Evolutionary conservation across 164 flowering plant species (phyloP).

Genomic region (Vitis amurensis): DNA sequence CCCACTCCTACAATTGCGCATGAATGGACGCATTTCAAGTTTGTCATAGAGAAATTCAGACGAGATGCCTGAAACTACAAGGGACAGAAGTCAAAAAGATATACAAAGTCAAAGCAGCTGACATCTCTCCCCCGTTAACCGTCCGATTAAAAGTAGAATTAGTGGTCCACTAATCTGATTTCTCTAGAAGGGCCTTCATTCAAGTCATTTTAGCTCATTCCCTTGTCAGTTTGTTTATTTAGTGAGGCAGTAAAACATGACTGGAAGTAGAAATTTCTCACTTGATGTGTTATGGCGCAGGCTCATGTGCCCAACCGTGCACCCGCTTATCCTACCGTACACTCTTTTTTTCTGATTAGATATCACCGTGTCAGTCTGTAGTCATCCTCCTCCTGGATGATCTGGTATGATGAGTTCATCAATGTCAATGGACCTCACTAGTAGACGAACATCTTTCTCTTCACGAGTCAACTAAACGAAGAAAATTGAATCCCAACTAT

Average conservation of each 20-base stretch:
- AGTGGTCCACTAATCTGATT: background rate
- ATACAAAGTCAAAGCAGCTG: background rate
- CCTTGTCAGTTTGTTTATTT: too few relatives aligned
- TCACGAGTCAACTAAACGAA: slow-evolving; percentile 17
- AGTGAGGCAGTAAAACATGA: too few relatives aligned
- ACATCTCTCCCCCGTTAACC: background rate
- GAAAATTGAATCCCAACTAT: slow-evolving; percentile 9
- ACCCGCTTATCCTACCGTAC: too few relatives aligned
- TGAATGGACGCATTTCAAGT: slow-evolving; percentile 1
- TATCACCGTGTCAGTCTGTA: too few relatives aligned
- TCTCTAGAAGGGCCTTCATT: background rate
- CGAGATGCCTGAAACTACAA: background rate
- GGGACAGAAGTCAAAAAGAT: slow-evolving; percentile 4
- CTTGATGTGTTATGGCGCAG: background rate
- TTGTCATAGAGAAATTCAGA: background rate
- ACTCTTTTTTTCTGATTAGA: too few relatives aligned
- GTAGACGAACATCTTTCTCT: background rate
- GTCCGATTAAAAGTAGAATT: background rate
- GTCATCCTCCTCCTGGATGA: too few relatives aligned
- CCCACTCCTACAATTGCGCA: slow-evolving; percentile 20
- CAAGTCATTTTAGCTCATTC: background rate
- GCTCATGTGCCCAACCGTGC: background rate
- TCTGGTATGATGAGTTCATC: background rate
- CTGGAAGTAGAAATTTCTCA: too few relatives aligned
- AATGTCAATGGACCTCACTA: background rate